Conservation (phyloP, 164 flowering plant genomes). For the Aristolochia contorta region DNA sequence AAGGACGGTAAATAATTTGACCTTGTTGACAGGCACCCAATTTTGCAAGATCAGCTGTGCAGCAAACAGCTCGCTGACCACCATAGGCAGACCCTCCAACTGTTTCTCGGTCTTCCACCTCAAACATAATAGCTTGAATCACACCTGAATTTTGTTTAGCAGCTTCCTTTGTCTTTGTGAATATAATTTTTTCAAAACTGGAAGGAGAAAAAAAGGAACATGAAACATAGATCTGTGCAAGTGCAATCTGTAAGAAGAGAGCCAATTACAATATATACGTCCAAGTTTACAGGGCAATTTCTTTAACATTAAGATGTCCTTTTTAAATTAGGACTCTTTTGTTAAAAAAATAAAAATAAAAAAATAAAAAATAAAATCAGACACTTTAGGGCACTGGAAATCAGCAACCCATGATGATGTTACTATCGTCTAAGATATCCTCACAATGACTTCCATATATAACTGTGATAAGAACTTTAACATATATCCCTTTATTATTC, state of each 20-base stretch:
- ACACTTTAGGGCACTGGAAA: no score
- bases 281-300: no score
- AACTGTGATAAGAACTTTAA: no score
- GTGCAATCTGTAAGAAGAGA: neutral
- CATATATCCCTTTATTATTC: no score
- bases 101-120: constrained; percentile 87
- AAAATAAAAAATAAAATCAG: no score
- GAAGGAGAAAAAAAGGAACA: constrained; percentile 8
- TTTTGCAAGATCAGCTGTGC: constrained; percentile 87
- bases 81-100: constrained; percentile 99
- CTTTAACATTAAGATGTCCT: no score
- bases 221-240: neutral
- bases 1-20: constrained; percentile 66
- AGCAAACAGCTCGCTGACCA: constrained; percentile 96
- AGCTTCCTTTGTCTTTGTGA: constrained; percentile 51
- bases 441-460: no score
- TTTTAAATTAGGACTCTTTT: no score
- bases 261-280: no score
- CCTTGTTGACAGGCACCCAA: constrained; percentile 78
- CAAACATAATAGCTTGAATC: constrained; percentile 79
- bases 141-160: constrained; percentile 30
- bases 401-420: no score
- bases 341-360: no score
- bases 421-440: no score
- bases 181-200: constrained; percentile 81